These are phyloP conservation scores for Globisporangium acanthophoron DNA, from an alignment of 352 stramenopile genomes.

Conservation along the genomic window DNA sequence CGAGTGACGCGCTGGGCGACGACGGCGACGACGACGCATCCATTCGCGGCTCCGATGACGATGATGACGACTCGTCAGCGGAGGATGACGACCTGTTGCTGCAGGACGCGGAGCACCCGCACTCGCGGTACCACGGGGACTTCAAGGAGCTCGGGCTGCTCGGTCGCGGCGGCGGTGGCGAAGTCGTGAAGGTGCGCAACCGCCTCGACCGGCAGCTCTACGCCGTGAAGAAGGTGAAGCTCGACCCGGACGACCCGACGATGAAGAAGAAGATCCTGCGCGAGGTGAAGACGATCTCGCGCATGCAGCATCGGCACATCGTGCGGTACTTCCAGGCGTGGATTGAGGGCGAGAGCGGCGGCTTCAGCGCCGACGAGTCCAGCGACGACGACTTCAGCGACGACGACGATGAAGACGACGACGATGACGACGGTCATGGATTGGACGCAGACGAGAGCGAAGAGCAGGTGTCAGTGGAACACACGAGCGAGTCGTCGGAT, in stretches of 20 bases:
- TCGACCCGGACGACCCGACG: slow-evolving; percentile 78
- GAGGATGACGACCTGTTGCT: slow-evolving; percentile 31
- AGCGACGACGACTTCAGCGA: slow-evolving; percentile 23
- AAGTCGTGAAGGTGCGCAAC: slow-evolving; percentile 84
- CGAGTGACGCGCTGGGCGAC: slow-evolving; percentile 11
- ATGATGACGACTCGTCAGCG: slow-evolving; percentile 36
- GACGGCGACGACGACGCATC: slow-evolving; percentile 12
- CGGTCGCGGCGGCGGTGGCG: slow-evolving; percentile 70
- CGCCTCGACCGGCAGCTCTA: slow-evolving; percentile 80
- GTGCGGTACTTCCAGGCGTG: slow-evolving; percentile 92
- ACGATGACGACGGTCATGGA: slow-evolving; percentile 20
- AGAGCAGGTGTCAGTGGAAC: slow-evolving; percentile 20
- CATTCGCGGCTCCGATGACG: slow-evolving; percentile 2
- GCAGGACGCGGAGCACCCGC: slow-evolving; percentile 37
- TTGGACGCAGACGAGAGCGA: slow-evolving; percentile 28
- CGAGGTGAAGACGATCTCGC: slow-evolving; percentile 95
- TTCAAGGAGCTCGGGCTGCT: slow-evolving; percentile 85
- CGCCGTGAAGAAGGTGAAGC: slow-evolving; percentile 84
- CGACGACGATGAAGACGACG: slow-evolving; percentile 23
- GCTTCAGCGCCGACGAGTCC: slow-evolving; percentile 33
- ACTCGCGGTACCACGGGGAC: slow-evolving; percentile 77
- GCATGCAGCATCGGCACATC: slow-evolving; percentile 96
- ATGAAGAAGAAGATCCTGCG: slow-evolving; percentile 95
- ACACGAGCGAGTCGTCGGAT: slow-evolving; percentile 22
- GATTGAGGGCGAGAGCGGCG: slow-evolving; percentile 74